Conservation (phyloP, 2,329 filamentous ascomycete genomes). For the Xylaria polymorpha region DNA sequence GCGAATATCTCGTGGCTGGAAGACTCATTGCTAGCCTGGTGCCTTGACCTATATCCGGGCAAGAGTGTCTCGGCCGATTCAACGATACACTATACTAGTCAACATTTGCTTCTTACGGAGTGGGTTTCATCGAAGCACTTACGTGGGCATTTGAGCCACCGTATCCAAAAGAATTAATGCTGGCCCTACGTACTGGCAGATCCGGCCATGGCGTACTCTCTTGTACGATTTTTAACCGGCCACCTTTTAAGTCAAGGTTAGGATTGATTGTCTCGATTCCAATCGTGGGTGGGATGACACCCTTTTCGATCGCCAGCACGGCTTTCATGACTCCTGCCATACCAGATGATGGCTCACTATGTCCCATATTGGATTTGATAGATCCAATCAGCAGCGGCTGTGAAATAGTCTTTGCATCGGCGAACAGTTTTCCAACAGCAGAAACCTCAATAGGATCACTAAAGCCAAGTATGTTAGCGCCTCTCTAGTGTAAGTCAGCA, state of each 20-base stretch:
- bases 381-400: slow-evolving; percentile 18
- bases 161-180: slow-evolving; percentile 41
- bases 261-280: slow-evolving; percentile 35
- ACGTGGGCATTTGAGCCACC: slow-evolving; percentile 39
- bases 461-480: not conserved
- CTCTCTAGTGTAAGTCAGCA: not conserved
- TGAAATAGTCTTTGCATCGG: not conserved
- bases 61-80: slow-evolving; percentile 1
- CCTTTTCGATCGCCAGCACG: slow-evolving; percentile 31
- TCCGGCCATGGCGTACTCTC: slow-evolving; percentile 17
- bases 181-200: slow-evolving; percentile 20
- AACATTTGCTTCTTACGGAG: not conserved
- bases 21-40: not conserved
- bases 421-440: slow-evolving; percentile 9
- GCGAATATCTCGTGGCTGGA: not conserved
- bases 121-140: slow-evolving; percentile 4
- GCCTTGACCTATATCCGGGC: slow-evolving; percentile 5
- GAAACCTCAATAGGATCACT: slow-evolving; percentile 12
- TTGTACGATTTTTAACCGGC: slow-evolving; percentile 22
- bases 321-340: slow-evolving; percentile 36
- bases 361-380: slow-evolving; percentile 33
- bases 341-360: slow-evolving; percentile 34
- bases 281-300: slow-evolving; percentile 35
- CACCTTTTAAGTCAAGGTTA: slow-evolving; percentile 25
- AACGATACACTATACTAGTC: not conserved